A percentile compares a stretch with the other conserved stretches of the same genome.
phyloP scores from a whole-genome alignment of 176 grass and related monocot species.

The Lolium multiflorum region DNA sequence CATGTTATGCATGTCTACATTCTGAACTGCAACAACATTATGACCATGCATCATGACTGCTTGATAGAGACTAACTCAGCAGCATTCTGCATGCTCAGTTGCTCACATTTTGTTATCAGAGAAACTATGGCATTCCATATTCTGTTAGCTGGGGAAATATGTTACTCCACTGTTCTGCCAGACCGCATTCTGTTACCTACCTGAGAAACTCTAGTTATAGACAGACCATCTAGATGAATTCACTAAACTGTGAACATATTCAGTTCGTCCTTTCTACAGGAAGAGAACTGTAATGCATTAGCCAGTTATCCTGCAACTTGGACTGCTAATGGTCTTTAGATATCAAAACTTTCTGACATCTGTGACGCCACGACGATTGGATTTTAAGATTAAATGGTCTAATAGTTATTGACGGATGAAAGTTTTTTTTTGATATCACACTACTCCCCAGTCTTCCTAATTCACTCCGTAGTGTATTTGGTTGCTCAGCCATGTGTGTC shows the following conservation, averaged over 20 bases:
- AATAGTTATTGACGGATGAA: background rate
- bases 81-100: background rate
- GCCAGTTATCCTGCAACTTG: background rate
- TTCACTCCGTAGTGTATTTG: background rate
- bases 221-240: background rate
- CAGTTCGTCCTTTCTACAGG: background rate
- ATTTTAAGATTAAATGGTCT: background rate
- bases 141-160: background rate
- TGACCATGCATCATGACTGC: background rate
- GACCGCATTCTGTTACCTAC: background rate
- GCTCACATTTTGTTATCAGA: background rate
- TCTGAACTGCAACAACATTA: background rate
- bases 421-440: background rate
- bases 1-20: too few relatives aligned
- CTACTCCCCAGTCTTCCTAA: background rate
- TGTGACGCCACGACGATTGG: background rate
- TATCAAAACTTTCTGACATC: background rate
- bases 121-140: background rate
- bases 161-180: background rate
- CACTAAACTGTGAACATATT: background rate
- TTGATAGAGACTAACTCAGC: background rate
- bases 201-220: background rate
- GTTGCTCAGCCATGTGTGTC: slow-evolving; percentile 24
- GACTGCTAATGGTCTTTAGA: background rate
- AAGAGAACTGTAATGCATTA: background rate